Base-by-base conservation (phyloP, 2,329 filamentous ascomycete genomes). In the Hypoxylon sp. region DNA sequence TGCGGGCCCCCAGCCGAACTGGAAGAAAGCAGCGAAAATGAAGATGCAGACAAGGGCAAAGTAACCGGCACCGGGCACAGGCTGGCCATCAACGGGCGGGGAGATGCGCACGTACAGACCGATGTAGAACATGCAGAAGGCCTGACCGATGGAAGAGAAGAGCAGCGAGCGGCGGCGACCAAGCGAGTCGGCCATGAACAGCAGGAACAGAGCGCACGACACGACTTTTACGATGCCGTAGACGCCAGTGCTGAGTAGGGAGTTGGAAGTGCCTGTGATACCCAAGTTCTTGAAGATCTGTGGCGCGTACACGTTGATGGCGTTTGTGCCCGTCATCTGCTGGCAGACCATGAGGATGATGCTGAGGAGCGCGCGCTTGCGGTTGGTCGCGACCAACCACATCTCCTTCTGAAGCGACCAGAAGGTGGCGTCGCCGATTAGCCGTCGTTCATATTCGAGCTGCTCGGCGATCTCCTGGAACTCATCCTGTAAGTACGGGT, bases 21-120 rank as follows among this genome's bases (percentile, higher is more conserved):
- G 86, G 81, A 90, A 91, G 78, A 87, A 88, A 1, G 83, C 85
- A 0, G 88, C 89, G 71, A 91, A 91, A 16, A 91, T 79, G 79
- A 89, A 91, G 60, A 91, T 88, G 73, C 86, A 89, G 53, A 89
- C 84, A 0, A 91, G 80, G 0, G 89, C 88, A 40, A 89, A 81
- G 75, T 91, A 91, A 8, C 89, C 89, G 0, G 87, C 87, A 0
- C 83, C 80, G 1, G 87, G 86, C 1, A 90, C 86, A 0, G 80
- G 67, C 0, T 76, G 74, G 6, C 80, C 84, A 2, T 76, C 70
- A 11, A 84, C 71, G 0, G 88, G 88, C 0, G 85, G 85, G 18
- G 81, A 78, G 64, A 88, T 83, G 52, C 86, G 83, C 67, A 90
- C 83, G 74, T 90, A 91, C 36, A 90, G 79, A 8, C 88, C 88